Conservation (phyloP, 2,329 filamentous ascomycete genomes). For the Truncatella angustata region DNA sequence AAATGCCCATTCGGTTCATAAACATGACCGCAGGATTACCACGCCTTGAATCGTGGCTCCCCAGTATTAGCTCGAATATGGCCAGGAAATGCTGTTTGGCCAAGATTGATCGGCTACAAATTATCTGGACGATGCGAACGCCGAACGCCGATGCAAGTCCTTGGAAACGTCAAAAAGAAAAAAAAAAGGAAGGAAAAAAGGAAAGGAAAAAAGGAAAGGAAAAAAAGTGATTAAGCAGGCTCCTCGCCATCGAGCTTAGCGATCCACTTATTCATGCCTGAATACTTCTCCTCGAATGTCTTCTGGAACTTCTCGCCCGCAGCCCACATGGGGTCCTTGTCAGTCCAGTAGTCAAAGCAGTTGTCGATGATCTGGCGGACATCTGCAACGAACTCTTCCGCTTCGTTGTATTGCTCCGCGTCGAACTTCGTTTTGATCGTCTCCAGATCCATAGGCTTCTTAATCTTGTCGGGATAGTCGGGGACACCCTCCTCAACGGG, state of each 20-base stretch:
- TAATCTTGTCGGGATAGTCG: conserved; percentile 60
- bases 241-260: conserved; percentile 49
- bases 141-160: no score
- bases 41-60: no score
- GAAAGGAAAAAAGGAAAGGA: neutral
- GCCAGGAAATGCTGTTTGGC: no score
- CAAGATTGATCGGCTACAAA: no score
- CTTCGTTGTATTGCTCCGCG: conserved; percentile 45
- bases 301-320: conserved; percentile 58
- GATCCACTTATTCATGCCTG: conserved; percentile 59
- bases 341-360: conserved; percentile 63
- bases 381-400: conserved; percentile 55
- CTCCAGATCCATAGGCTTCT: conserved; percentile 59
- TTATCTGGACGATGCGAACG: no score
- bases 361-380: conserved; percentile 63
- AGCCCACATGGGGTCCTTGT: conserved; percentile 51
- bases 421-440: conserved; percentile 63
- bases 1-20: no score
- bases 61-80: no score
- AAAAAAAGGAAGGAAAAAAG: neutral
- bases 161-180: neutral
- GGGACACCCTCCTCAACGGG: conserved; percentile 56
- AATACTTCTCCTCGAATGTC: conserved; percentile 57
- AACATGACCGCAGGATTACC: no score
- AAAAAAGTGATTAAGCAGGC: conserved; percentile 17